These are phyloP conservation scores for Suillus weaverae DNA, from an alignment of 768 basidiomycete species.

Conservation along the genomic window DNA sequence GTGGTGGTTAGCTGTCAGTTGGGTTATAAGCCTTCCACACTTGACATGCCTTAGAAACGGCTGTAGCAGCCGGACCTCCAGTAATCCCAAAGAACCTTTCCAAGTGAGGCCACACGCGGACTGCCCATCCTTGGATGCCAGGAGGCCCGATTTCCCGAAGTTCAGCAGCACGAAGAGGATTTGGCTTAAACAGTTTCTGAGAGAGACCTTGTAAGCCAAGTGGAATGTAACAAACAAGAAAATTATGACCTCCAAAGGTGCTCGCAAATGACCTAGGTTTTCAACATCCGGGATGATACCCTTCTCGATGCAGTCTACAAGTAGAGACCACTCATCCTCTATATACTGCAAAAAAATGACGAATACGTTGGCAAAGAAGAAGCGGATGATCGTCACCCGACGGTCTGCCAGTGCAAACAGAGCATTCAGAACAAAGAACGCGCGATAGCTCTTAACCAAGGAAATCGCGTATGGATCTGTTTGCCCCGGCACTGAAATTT, in stretches of 20 bases:
- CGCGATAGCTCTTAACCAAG: slow-evolving; percentile 15
- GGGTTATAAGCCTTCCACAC: background rate
- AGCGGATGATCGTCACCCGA: slow-evolving; percentile 1
- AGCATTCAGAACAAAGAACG: slow-evolving; percentile 13
- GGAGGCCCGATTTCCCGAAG: slow-evolving; percentile 6
- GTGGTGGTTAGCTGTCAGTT: background rate
- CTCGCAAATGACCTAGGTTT: background rate
- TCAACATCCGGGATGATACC: slow-evolving; percentile 11
- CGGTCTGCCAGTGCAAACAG: slow-evolving; percentile 11
- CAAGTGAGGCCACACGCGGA: slow-evolving; percentile 10
- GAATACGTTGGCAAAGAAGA: slow-evolving; percentile 4
- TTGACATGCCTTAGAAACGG: slow-evolving; percentile 4
- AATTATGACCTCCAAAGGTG: slow-evolving; percentile 6
- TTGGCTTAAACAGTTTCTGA: slow-evolving; percentile 7
- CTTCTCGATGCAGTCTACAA: slow-evolving; percentile 8
- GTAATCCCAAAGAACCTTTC: slow-evolving; percentile 2
- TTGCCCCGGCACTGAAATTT: slow-evolving; percentile 13
- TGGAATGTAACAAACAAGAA: background rate
- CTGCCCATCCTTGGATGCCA: slow-evolving; percentile 2
- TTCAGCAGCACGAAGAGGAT: slow-evolving; percentile 10
- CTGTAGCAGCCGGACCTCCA: slow-evolving; percentile 7
- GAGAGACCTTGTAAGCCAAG: background rate
- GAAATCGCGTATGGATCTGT: slow-evolving; percentile 23
- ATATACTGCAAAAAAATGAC: slow-evolving; percentile 8
- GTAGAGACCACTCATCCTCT: slow-evolving; percentile 10